Evolutionary conservation across 805 yeast species (phyloP).

Genomic region (Candida boleticola): DNA sequence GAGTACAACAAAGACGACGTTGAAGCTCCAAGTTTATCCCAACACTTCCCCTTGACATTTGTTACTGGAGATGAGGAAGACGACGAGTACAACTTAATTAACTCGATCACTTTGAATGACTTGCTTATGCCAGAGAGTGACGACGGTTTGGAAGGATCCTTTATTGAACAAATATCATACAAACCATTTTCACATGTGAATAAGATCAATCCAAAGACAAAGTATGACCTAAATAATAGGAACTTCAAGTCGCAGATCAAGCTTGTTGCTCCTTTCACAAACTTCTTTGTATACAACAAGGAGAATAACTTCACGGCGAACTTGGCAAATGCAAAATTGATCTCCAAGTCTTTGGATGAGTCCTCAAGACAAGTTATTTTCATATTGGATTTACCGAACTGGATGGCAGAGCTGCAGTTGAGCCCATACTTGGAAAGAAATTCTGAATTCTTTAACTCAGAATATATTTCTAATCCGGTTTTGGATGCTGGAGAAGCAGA

Average conservation of each 20-base stretch:
- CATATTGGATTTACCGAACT: conserved; percentile 15
- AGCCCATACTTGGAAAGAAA: conserved; percentile 2
- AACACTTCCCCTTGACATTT: conserved; percentile 17
- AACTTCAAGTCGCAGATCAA: conserved; percentile 28
- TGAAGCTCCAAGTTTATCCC: not conserved
- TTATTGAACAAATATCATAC: conserved; percentile 2
- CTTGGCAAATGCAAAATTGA: conserved; percentile 11
- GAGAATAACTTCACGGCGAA: conserved; percentile 9
- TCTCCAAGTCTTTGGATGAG: conserved; percentile 14
- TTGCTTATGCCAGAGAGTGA: conserved; percentile 7
- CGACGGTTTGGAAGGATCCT: not conserved
- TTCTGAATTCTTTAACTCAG: conserved; percentile 3
- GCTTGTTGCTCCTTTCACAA: conserved; percentile 30
- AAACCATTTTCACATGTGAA: conserved; percentile 9
- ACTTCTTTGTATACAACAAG: conserved; percentile 32
- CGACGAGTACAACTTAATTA: conserved; percentile 11
- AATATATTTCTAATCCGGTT: conserved; percentile 2
- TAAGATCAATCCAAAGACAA: conserved; percentile 3
- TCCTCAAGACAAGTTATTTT: conserved; percentile 13
- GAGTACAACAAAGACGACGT: not conserved
- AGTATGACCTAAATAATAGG: conserved; percentile 22
- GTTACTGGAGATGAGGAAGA: conserved; percentile 9
- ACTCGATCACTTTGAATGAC: conserved; percentile 17
- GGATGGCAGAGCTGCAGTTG: not conserved
- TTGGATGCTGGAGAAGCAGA: not conserved